phyloP scores from a whole-genome alignment of 805 yeast species.

The Candida glaebosa region DNA sequence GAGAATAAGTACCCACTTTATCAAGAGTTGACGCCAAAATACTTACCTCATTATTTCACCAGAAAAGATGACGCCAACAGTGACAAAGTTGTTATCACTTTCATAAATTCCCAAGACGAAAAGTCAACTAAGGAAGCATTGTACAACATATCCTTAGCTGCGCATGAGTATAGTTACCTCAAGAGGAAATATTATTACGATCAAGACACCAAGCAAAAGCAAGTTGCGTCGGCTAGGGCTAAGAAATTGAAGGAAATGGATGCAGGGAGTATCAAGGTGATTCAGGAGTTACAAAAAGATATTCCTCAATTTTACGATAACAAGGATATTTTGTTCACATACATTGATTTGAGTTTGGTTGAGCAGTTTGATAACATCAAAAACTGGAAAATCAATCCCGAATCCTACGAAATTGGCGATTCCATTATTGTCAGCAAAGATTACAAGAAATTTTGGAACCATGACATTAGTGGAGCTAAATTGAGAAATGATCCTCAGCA shows the following conservation, averaged over 20 bases:
- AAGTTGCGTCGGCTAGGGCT: conserved; percentile 42
- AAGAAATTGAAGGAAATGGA: conserved; percentile 35
- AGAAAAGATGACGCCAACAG: conserved; percentile 12
- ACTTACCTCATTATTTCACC: conserved; percentile 34
- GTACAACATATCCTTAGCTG: conserved; percentile 40
- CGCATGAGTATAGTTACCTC: conserved; percentile 46
- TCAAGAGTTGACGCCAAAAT: conserved; percentile 46
- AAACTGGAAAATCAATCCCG: conserved; percentile 38
- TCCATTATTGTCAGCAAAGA: conserved; percentile 49
- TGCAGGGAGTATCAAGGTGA: conserved; percentile 41
- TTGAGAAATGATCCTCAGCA: conserved; percentile 32
- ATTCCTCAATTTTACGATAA: conserved; percentile 47
- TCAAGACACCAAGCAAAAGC: conserved; percentile 21
- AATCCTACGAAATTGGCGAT: conserved; percentile 49
- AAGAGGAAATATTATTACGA: conserved; percentile 41
- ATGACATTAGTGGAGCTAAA: conserved; percentile 32
- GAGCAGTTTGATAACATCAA: conserved; percentile 20
- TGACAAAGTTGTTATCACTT: conserved; percentile 48
- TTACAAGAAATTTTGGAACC: conserved; percentile 30
- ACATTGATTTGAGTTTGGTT: conserved; percentile 46
- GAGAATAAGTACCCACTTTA: conserved; percentile 49
- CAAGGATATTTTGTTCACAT: conserved; percentile 43
- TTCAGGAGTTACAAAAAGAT: conserved; percentile 46
- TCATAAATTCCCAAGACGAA: conserved; percentile 41
- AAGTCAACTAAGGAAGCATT: conserved; percentile 28